These are phyloP conservation scores for Brasilioporus rufonigricans DNA, from an alignment of 768 basidiomycete genomes.

Conservation along the genomic window DNA sequence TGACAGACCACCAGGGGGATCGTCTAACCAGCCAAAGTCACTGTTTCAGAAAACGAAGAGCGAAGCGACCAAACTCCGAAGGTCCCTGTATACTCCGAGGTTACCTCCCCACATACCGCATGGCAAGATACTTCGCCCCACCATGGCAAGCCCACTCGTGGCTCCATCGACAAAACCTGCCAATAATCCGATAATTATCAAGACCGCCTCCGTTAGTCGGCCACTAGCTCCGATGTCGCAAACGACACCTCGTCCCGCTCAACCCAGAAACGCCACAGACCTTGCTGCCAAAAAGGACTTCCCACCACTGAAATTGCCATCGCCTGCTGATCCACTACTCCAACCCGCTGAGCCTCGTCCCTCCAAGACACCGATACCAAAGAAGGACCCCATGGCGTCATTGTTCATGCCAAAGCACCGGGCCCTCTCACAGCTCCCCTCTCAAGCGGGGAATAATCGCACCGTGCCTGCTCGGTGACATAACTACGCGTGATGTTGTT, in stretches of 20 bases:
- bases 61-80: slow-evolving; percentile 67
- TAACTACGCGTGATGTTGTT: background rate
- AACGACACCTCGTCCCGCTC: slow-evolving; percentile 31
- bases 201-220: slow-evolving; percentile 43
- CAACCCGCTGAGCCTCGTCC: slow-evolving; percentile 29
- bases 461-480: slow-evolving; percentile 22
- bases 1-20: slow-evolving; percentile 35
- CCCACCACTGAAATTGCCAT: slow-evolving; percentile 24
- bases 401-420: slow-evolving; percentile 78
- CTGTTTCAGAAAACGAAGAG: slow-evolving; percentile 75
- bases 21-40: slow-evolving; percentile 52
- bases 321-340: slow-evolving; percentile 13
- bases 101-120: slow-evolving; percentile 52
- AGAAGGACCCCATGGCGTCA: slow-evolving; percentile 61
- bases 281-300: slow-evolving; percentile 18
- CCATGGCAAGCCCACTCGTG: slow-evolving; percentile 34
- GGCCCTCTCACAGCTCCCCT: slow-evolving; percentile 53
- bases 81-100: slow-evolving; percentile 53
- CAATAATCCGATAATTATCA: slow-evolving; percentile 49
- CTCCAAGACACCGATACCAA: slow-evolving; percentile 40
- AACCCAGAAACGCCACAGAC: slow-evolving; percentile 19
- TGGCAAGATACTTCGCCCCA: slow-evolving; percentile 41
- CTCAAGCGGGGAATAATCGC: slow-evolving; percentile 27
- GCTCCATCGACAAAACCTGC: slow-evolving; percentile 29
- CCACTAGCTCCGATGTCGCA: slow-evolving; percentile 21